Evolutionary conservation across 352 stramenopile genomes (phyloP).

Genomic region (Phytophthora hybrid): DNA sequence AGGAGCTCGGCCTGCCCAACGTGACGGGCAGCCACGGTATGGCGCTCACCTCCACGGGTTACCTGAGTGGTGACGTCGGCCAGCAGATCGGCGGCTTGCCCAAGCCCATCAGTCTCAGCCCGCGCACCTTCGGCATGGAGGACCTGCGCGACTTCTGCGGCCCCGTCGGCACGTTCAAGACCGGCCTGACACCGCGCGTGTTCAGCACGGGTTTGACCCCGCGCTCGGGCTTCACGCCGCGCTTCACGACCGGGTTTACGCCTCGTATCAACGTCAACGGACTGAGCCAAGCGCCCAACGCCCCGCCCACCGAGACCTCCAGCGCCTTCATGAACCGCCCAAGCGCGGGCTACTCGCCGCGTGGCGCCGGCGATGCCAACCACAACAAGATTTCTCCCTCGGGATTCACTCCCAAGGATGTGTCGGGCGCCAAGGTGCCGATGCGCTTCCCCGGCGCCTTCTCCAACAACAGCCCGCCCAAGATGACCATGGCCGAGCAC

Average conservation of each 20-base stretch:
- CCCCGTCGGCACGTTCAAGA: slow-evolving; percentile 85
- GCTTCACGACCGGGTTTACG: slow-evolving; percentile 83
- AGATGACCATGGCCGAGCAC: slow-evolving; percentile 56
- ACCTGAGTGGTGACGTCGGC: slow-evolving; percentile 48
- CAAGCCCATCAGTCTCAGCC: slow-evolving; percentile 81
- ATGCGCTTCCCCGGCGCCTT: slow-evolving; percentile 79
- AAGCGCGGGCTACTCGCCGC: slow-evolving; percentile 68
- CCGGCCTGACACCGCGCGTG: slow-evolving; percentile 77
- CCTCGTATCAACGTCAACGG: slow-evolving; percentile 71
- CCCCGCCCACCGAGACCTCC: slow-evolving; percentile 51
- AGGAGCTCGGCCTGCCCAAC: slow-evolving; percentile 74
- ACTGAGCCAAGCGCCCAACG: slow-evolving; percentile 47
- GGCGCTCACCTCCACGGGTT: slow-evolving; percentile 33
- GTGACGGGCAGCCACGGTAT: slow-evolving; percentile 50
- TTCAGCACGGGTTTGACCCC: slow-evolving; percentile 86
- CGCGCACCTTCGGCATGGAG: slow-evolving; percentile 86
- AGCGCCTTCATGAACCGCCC: slow-evolving; percentile 46
- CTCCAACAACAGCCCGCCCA: slow-evolving; percentile 59
- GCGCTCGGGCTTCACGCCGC: slow-evolving; percentile 83
- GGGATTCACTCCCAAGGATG: slow-evolving; percentile 82
- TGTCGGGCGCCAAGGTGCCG: slow-evolving; percentile 73
- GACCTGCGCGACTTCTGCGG: slow-evolving; percentile 86
- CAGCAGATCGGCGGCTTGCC: slow-evolving; percentile 48
- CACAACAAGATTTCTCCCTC: slow-evolving; percentile 84
- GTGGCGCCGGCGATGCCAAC: slow-evolving; percentile 41